Percentiles rank a stretch among this genome's conserved stretches.
Evolutionary conservation across 73 alveolate species (phyloP).

Genomic region (Tetrahymena borealis): DNA sequence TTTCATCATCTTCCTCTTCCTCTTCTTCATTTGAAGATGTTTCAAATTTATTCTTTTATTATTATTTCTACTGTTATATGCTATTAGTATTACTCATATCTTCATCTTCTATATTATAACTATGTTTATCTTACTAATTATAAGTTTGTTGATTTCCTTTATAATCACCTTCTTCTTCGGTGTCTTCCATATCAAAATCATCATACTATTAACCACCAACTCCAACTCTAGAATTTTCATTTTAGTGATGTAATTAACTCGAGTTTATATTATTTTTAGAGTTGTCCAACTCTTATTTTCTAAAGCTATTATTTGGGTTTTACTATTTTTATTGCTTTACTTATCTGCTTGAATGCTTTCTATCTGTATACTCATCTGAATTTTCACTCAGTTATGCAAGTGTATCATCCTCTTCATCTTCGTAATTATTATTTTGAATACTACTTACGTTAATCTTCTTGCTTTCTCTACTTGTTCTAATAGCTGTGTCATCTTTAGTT

Average conservation of each 20-base stretch:
- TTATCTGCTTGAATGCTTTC: neutral
- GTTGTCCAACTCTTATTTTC: too few species aligned
- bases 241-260: neutral
- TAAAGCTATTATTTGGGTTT: neutral
- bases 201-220: too few species aligned
- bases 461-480: neutral
- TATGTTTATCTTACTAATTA: neutral
- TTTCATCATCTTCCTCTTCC: too few species aligned
- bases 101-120: neutral
- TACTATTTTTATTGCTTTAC: neutral
- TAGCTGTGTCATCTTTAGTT: neutral
- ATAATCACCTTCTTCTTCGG: neutral
- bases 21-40: neutral
- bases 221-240: neutral
- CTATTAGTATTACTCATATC: too few species aligned
- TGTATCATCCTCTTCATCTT: neutral
- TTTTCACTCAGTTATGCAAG: neutral
- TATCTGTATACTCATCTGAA: neutral
- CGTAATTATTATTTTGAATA: neutral
- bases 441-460: neutral
- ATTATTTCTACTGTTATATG: too few species aligned
- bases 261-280: neutral
- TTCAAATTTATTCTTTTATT: too few species aligned
- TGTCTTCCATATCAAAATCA: neutral
- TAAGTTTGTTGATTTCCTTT: too few species aligned